These are phyloP conservation scores for Saprolegnia diclina DNA, from an alignment of 352 stramenopile genomes.

Conservation along the genomic window DNA sequence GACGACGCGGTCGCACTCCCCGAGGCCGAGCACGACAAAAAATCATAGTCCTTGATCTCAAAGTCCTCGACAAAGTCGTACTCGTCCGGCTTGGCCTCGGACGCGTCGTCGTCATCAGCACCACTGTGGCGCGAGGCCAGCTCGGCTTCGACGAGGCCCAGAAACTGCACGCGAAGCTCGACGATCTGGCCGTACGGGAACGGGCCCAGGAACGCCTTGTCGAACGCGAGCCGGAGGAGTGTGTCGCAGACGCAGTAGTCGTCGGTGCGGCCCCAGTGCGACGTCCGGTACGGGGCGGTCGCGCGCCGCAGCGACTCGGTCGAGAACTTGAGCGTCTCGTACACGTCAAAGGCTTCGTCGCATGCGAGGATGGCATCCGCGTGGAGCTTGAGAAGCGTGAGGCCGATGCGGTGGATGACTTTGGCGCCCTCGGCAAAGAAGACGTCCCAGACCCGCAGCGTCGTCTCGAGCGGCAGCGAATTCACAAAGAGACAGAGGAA, in stretches of 20 bases:
- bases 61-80: slow-evolving; percentile 82
- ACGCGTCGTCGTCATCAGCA: slow-evolving; percentile 30
- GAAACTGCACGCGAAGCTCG: slow-evolving; percentile 60
- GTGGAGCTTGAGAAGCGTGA: slow-evolving; percentile 81
- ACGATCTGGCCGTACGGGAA: slow-evolving; percentile 75
- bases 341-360: slow-evolving; percentile 70
- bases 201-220: slow-evolving; percentile 68
- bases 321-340: slow-evolving; percentile 77
- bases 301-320: slow-evolving; percentile 52
- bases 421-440: slow-evolving; percentile 88
- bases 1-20: background rate
- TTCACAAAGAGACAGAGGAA: slow-evolving; percentile 92
- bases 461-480: slow-evolving; percentile 80
- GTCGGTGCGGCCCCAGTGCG: slow-evolving; percentile 19
- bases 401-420: slow-evolving; percentile 75
- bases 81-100: slow-evolving; percentile 35
- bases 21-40: background rate
- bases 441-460: slow-evolving; percentile 86
- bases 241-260: slow-evolving; percentile 82
- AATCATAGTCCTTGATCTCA: slow-evolving; percentile 32
- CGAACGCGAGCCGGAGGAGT: slow-evolving; percentile 65
- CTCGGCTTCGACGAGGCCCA: slow-evolving; percentile 53
- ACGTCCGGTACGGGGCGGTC: slow-evolving; percentile 50
- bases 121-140: slow-evolving; percentile 31
- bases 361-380: slow-evolving; percentile 63